Percentiles rank a stretch among this genome's conserved stretches.
Conservation (phyloP, 208 protist species). For the Leishmania amazonensis region DNA sequence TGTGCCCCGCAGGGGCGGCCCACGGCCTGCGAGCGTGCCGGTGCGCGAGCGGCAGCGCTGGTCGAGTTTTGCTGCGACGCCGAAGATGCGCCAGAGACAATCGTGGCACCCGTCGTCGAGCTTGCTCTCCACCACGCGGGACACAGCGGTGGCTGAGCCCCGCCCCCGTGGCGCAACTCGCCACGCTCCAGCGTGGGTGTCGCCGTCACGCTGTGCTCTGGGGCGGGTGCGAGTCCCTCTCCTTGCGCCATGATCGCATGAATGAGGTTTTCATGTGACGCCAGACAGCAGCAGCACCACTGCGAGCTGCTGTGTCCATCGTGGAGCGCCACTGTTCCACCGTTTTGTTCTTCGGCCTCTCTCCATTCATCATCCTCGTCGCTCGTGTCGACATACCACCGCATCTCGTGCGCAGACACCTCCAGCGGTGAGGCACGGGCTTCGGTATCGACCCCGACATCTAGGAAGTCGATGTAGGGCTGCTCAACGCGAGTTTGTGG, state of each 20-base stretch:
- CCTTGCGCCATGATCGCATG: background rate
- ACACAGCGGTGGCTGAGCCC: background rate
- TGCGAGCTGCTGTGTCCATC: background rate
- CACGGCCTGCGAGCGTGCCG: background rate
- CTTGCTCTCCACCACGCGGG: conserved; percentile 12
- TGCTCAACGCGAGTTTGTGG: background rate
- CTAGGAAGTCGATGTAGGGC: background rate
- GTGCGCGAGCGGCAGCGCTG: background rate
- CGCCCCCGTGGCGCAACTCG: background rate
- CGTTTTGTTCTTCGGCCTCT: background rate
- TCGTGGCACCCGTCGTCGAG: background rate
- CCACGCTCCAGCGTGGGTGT: background rate
- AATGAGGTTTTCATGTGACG: background rate
- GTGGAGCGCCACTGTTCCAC: background rate
- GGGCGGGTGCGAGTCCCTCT: background rate
- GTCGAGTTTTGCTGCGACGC: background rate
- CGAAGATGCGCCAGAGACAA: background rate
- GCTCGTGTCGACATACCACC: conserved; percentile 21
- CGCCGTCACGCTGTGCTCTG: background rate
- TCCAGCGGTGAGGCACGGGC: background rate
- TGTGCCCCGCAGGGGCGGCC: background rate
- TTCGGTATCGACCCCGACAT: conserved; percentile 1
- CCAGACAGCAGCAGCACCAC: conserved; percentile 7
- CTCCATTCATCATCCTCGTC: conserved; percentile 23
- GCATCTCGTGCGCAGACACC: conserved; percentile 7